Base-by-base conservation (phyloP, 257 asterid genomes). In the Solanum clarkiae region DNA sequence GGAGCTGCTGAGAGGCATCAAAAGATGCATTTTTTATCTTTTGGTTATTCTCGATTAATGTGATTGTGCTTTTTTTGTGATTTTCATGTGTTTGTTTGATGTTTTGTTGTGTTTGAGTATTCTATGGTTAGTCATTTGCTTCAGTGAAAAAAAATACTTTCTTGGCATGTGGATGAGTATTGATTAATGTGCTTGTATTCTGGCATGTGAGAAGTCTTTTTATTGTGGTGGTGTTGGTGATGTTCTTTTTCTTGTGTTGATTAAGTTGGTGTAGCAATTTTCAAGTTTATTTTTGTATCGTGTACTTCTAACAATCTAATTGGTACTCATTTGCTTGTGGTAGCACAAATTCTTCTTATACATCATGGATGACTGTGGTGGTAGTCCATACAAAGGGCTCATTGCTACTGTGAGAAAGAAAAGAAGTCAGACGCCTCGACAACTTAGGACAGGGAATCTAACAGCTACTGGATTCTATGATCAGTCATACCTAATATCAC, bases 391-490 rank as follows among this genome's bases (percentile, higher is more conserved):
- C 82, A 94, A 94, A 60, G 87, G 90, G 84, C 80, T 70, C 83
- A 92, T 87, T 57, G 85, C 80, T 85, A 55, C 92, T 65, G 71
- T 87, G 26, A 94, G 91, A 86, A 97, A 88, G 91, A 94, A 77
- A 93, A 94, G 99, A 89, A 97, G 93, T 86, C 95, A 90, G 82
- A 89, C 91, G 10, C 91, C 89, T 74, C 93, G 98, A 55, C 91
- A 94, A 32, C 98, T 92, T 80, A 95, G 92, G 89, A 91, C 94
- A 4, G 94, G 91, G 71, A 90, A 90, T 8, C 91, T 88, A 87
- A 45, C 89, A 47, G 88, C 84, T 69, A 83, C 88, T 59, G 88
- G 56, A 88, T 83, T 42, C 86, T 86, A 40, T 80, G 97, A 93
- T 85, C 90, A 16, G 56, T 91, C 96, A 49, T 89, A 96, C 32